Evolutionary conservation across 2,329 filamentous ascomycete genomes (phyloP), one percentile per base, ranked within the genome.

Genomic region (Ophiocordyceps robertsii): DNA sequence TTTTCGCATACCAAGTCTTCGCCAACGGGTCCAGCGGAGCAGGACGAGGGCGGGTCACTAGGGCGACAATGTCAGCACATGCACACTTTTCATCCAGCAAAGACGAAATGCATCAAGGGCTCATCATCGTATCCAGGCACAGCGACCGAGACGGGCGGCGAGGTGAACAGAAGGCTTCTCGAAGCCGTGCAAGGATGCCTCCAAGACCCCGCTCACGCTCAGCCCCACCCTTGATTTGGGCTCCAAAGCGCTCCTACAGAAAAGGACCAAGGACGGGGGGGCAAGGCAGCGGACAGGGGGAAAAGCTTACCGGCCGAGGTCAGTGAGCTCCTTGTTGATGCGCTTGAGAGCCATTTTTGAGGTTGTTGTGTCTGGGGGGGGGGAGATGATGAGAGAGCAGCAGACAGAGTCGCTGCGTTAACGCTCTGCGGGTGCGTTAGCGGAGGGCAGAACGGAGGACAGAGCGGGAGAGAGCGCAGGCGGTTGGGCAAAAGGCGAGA

Each of bases 31-130:
- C 92, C 92, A 58, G 92, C 92, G 63, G 90, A 96, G 80, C 92
- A 98, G 56, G 90, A 96, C 46, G 92, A 96, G 61, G 92, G 92
- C 63, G 92, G 92, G 66, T 98, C 92, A 73, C 92, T 96, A 57
- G 49, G 24, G n/a, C 33, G 16, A 17, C 37, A 42, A 36, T 12
- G 46, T 57, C 52, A 60, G 49, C 45, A 47, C 42, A 35, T 40
- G 8, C n/a, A 29, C 36, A 9, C 6, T 27, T 27, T 6, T 6
- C 19, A 9, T 27, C 24, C 9, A 27, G 24, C 24, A 27, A 27
- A 27, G 24, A 27, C 24, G 24, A 9, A 27, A 27, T 27, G 24
- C 31, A 30, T 31, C 38, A 19, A n/a, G 10, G n/a, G 24, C 9
- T 27, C 24, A 27, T 27, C 24, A 27, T 27, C 6, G 24, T 9